A percentile compares a stretch with the other conserved stretches of the same genome.
These are phyloP conservation scores for Cicer yamashitae DNA, from an alignment of 306 rosid species.

Conservation along the genomic window DNA sequence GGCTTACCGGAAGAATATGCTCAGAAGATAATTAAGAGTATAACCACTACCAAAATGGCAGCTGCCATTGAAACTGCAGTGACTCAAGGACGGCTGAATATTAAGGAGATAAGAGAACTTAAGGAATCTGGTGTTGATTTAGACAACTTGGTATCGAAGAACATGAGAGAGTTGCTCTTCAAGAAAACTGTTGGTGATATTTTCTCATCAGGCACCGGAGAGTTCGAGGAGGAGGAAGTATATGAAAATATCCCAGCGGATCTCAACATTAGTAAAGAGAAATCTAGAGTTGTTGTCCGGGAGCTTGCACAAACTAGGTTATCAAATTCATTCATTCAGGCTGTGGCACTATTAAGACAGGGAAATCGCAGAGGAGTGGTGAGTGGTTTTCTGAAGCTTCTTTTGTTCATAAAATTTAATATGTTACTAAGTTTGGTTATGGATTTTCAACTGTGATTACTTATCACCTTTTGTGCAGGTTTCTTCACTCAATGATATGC, in stretches of 20 bases:
- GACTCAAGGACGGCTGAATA: conserved; percentile 82
- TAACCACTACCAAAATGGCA: conserved; percentile 93
- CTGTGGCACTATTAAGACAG: conserved; percentile 84
- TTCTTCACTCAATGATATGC: conserved; percentile 56
- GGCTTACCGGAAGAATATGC: conserved; percentile 89
- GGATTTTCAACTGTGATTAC: conserved; percentile 15
- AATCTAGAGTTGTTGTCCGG: conserved; percentile 67
- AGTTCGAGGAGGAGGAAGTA: conserved; percentile 92
- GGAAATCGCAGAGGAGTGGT: conserved; percentile 82
- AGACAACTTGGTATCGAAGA: conserved; percentile 82
- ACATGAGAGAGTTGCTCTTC: conserved; percentile 83
- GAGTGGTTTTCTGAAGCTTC: conserved; percentile 34
- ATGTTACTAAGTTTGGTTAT: conserved; percentile 21
- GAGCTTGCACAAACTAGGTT: conserved; percentile 79
- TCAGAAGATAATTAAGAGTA: conserved; percentile 85
- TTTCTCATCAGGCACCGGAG: conserved; percentile 97
- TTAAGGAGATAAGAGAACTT: conserved; percentile 93
- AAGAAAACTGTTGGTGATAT: conserved; percentile 89
- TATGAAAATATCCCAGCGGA: conserved; percentile 83
- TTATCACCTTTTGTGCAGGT: conserved; percentile 45
- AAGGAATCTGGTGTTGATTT: conserved; percentile 80
- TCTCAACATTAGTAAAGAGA: conserved; percentile 78
- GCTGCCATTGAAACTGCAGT: conserved; percentile 95
- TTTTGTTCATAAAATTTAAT: neutral
- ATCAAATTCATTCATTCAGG: conserved; percentile 86